These are phyloP conservation scores for Rhizopus sp. DNA, from an alignment of 371 early-diverging fungal genomes.

Conservation along the genomic window DNA sequence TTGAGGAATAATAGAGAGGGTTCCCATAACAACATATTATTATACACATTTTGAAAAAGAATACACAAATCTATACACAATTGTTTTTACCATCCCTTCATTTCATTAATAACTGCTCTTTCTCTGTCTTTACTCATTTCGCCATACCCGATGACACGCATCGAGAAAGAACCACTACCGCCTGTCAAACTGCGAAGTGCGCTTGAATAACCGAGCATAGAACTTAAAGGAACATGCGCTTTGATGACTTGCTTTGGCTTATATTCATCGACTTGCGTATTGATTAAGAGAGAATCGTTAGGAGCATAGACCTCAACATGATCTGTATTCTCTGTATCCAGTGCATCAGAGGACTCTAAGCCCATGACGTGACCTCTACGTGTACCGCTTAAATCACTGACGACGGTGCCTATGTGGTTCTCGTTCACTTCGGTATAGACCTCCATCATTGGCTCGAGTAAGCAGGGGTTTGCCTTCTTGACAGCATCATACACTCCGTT, in stretches of 20 bases:
- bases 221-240: slow-evolving; percentile 80
- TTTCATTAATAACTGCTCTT: slow-evolving; percentile 67
- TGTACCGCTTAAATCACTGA: slow-evolving; percentile 79
- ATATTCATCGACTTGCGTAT: slow-evolving; percentile 34
- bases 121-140: slow-evolving; percentile 76
- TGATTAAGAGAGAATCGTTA: slow-evolving; percentile 43
- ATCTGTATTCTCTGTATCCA: slow-evolving; percentile 32
- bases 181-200: slow-evolving; percentile 84
- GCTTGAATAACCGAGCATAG: slow-evolving; percentile 89
- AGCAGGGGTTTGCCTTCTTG: slow-evolving; percentile 49
- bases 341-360: slow-evolving; percentile 43
- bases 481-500: slow-evolving; percentile 66
- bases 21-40: too few relatives aligned
- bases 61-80: background rate
- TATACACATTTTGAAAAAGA: background rate
- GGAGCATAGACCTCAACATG: slow-evolving; percentile 55
- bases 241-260: slow-evolving; percentile 56
- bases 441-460: slow-evolving; percentile 91
- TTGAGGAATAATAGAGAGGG: too few relatives aligned
- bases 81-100: slow-evolving; percentile 39
- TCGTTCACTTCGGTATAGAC: slow-evolving; percentile 74
- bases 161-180: slow-evolving; percentile 80
- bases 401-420: slow-evolving; percentile 75
- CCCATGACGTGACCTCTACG: slow-evolving; percentile 76
- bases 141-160: slow-evolving; percentile 87